These are phyloP conservation scores for Aureobasidium lini DNA, from an alignment of 2,329 filamentous ascomycete genomes.

Conservation along the genomic window DNA sequence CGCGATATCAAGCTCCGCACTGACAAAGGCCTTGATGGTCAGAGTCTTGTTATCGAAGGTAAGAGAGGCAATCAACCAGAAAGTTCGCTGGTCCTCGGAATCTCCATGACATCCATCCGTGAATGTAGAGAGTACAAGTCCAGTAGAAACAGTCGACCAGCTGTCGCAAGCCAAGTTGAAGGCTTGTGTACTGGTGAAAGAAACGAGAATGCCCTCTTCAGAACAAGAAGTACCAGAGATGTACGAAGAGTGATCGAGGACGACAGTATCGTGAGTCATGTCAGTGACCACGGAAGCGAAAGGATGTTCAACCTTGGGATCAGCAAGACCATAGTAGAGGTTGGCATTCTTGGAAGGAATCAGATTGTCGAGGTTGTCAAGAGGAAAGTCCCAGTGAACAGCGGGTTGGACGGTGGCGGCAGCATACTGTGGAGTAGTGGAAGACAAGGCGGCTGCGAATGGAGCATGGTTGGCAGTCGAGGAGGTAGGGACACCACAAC, in stretches of 20 bases:
- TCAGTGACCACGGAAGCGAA: neutral
- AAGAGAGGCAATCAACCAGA: neutral
- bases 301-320: neutral
- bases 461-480: neutral
- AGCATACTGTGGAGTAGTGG: neutral
- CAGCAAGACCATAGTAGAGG: slow-evolving; percentile 1
- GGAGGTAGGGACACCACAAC: neutral
- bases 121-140: neutral
- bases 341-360: neutral
- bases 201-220: neutral
- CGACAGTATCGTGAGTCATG: neutral
- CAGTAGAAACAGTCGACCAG: neutral
- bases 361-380: neutral
- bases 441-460: neutral
- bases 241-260: neutral
- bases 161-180: neutral
- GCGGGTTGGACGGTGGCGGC: neutral
- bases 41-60: neutral
- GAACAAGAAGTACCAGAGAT: neutral
- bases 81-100: neutral
- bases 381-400: neutral
- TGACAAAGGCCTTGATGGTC: neutral
- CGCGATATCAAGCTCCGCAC: neutral
- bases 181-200: neutral
- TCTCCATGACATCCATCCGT: neutral